Evolutionary conservation across 1,284 basidiomycete species (phyloP), one percentile per base, ranked within the genome.

Genomic region (Marasmius sp.): DNA sequence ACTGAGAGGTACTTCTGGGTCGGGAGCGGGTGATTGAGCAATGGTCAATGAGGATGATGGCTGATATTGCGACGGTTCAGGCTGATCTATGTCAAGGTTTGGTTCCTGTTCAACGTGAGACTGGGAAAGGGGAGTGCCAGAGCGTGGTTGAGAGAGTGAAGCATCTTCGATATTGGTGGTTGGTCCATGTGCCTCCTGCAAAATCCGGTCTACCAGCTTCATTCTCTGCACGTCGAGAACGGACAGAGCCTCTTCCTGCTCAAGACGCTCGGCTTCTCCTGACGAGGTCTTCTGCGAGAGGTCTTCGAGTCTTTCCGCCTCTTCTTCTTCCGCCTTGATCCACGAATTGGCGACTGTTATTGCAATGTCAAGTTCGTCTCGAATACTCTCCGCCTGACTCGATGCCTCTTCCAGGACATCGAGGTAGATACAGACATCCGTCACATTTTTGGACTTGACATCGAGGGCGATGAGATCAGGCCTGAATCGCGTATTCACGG

Each of bases 301-400:
- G 8, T 59, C 57, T 3, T 69, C 63, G 22, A 86, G 64, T 27
- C 67, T 68, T 18, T 67, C 67, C 2, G 89, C 85, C 65, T 83
- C 75, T 38, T 67, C 63, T 56, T 92, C 89, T 72, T 94, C 92
- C 61, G 76, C 75, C 22, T 72, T 69, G 34, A 91, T 66, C 85
- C 89, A 91, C 6, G 74, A 70, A 9, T 85, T 78, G 4, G 85
- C 85, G 6, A 90, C 84, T 60, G 92, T 85, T 63, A 83, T 71
- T 6, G 88, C 84, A 11, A 72, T 69, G 51, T 78, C 72, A 52
- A 77, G 63, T 7, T 66, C 62, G 47, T 66, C 59, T 62, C 72
- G 68, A 50, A 64, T 36, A 58, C 53, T 52, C 49, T 59, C 45
- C 38, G 50, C 22, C 49, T 59, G 38, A 51, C 62, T 27, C 22